A percentile compares a stretch with the other conserved stretches of the same genome.
These are phyloP conservation scores for Solanum hybrid DNA, from an alignment of 305 asterid species.

Conservation along the genomic window DNA sequence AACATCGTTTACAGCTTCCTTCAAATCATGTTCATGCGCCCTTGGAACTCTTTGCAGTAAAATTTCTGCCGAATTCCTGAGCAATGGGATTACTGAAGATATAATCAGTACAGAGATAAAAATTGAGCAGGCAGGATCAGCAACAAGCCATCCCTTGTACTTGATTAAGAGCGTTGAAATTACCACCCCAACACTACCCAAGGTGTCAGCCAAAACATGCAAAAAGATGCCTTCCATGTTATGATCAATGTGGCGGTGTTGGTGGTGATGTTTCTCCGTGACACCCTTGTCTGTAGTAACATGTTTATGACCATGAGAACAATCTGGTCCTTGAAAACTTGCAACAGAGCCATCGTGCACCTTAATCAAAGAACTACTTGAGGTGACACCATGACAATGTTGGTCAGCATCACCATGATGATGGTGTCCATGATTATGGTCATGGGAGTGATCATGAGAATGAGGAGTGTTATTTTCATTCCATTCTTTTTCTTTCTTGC, in stretches of 20 bases:
- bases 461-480: neutral
- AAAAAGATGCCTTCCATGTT: conserved; percentile 97
- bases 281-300: neutral
- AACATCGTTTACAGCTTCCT: conserved; percentile 43
- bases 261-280: conserved; percentile 26
- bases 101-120: conserved; percentile 75
- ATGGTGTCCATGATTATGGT: conserved; percentile 12
- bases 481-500: neutral
- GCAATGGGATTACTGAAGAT: conserved; percentile 77
- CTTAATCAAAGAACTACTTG: neutral
- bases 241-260: conserved; percentile 76
- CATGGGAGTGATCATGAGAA: conserved; percentile 10
- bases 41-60: conserved; percentile 89
- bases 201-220: conserved; percentile 91
- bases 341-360: neutral
- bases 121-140: conserved; percentile 94
- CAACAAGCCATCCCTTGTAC: conserved; percentile 90
- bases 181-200: conserved; percentile 95
- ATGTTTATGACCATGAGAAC: conserved; percentile 9
- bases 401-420: conserved; percentile 8
- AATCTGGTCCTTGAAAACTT: neutral
- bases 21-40: conserved; percentile 51
- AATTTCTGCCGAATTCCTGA: conserved; percentile 76
- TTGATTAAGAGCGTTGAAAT: conserved; percentile 71
- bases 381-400: neutral